phyloP scores from a whole-genome alignment of 2,329 filamentous ascomycete genomes.

The Tolypocladium inflatum region DNA sequence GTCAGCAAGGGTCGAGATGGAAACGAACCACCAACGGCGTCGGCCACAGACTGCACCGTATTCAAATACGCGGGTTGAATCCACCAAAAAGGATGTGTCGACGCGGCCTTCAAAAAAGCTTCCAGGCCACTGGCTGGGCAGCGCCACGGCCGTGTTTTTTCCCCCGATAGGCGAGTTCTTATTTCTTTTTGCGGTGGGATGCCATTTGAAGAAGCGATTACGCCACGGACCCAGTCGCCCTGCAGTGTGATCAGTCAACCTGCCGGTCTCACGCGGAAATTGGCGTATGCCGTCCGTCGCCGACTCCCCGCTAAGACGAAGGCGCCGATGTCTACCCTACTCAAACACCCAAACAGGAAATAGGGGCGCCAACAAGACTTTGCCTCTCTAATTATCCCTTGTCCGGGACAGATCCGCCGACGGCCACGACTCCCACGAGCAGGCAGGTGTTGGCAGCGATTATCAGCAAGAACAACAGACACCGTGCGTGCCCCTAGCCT shows the following conservation, averaged over 20 bases:
- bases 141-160: background rate
- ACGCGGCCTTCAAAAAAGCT: background rate
- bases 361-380: background rate
- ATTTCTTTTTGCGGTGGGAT: background rate
- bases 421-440: background rate
- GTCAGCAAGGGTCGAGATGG: background rate
- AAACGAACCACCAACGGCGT: background rate
- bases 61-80: background rate
- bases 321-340: background rate
- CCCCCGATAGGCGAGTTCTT: background rate
- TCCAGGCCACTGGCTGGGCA: background rate
- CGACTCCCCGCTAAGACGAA: background rate
- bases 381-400: background rate
- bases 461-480: too few species aligned
- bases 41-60: background rate
- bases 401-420: background rate
- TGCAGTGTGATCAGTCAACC: slow-evolving; percentile 1
- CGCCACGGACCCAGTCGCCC: background rate
- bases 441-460: background rate
- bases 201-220: background rate
- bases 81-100: background rate
- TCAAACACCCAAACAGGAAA: background rate
- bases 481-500: background rate
- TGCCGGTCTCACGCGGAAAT: slow-evolving; percentile 2
- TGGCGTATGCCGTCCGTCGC: background rate